Evolutionary conservation across 768 basidiomycete species (phyloP).

Genomic region (Filobasidium wieringae): DNA sequence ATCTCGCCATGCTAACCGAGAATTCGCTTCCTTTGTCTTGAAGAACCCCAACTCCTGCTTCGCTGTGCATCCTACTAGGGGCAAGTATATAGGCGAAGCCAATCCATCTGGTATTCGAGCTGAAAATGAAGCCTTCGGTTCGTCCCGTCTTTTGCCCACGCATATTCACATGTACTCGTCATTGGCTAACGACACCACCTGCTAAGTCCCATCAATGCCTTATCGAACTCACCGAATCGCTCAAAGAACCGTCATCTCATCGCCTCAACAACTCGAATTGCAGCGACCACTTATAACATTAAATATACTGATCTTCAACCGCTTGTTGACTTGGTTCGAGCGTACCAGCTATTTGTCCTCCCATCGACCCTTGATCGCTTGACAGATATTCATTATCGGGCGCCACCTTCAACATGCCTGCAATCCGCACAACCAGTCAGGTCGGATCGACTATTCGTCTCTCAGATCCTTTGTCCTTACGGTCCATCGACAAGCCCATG

Average conservation of each 20-base stretch:
- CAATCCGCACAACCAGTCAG: constrained; percentile 1
- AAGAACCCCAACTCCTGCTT: too few relatives aligned
- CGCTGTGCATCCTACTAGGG: too few relatives aligned
- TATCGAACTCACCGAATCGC: neutral
- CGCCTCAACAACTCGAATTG: neutral
- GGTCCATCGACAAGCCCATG: neutral
- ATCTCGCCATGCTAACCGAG: too few relatives aligned
- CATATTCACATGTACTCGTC: constrained; percentile 1
- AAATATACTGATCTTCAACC: neutral
- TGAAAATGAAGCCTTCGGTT: too few relatives aligned
- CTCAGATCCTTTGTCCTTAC: neutral
- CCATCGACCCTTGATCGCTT: constrained; percentile 3
- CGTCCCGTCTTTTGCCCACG: neutral
- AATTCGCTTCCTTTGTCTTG: too few relatives aligned
- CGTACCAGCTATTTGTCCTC: constrained; percentile 5
- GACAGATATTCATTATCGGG: neutral
- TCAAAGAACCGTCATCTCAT: neutral
- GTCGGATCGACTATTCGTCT: neutral
- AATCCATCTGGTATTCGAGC: too few relatives aligned
- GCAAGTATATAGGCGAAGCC: too few relatives aligned
- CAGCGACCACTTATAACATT: neutral
- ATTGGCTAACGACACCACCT: neutral
- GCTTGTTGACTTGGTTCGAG: constrained; percentile 4
- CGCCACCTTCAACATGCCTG: neutral
- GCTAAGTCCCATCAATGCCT: neutral